Evolutionary conservation across 1,139 yeast species (phyloP).

Genomic region (Candida sojae): DNA sequence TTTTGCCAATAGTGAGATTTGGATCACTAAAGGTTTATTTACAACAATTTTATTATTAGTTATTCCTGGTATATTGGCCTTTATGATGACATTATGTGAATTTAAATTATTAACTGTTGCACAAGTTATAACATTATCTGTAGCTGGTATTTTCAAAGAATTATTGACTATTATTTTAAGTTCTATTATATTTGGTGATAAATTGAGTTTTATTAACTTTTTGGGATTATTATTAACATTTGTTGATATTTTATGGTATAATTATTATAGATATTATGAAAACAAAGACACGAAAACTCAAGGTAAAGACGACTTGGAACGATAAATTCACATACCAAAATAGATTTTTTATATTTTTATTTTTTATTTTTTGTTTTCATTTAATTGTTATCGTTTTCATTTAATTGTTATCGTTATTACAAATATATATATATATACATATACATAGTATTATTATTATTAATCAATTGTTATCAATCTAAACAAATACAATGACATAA

Average conservation of each 20-base stretch:
- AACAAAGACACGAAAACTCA: constrained; percentile 11
- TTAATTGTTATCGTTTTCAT: not conserved
- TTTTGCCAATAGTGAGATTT: constrained; percentile 56
- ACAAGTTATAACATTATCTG: constrained; percentile 80
- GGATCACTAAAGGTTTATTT: constrained; percentile 59
- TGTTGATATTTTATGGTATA: constrained; percentile 79
- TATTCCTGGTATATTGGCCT: constrained; percentile 85
- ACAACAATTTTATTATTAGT: constrained; percentile 60
- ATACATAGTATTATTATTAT: not conserved
- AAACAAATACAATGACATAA: too few relatives aligned
- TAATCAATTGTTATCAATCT: not conserved
- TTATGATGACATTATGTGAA: constrained; percentile 88
- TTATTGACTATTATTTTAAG: constrained; percentile 77
- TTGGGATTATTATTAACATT: constrained; percentile 80
- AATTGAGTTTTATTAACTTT: constrained; percentile 62
- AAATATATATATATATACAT: not conserved
- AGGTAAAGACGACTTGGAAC: constrained; percentile 1
- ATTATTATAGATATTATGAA: constrained; percentile 54
- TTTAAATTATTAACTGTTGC: constrained; percentile 81
- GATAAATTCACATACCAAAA: not conserved
- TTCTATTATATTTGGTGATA: constrained; percentile 73
- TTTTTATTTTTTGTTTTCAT: too few relatives aligned
- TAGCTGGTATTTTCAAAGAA: constrained; percentile 94
- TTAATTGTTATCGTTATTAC: not conserved
- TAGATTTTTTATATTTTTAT: not conserved